Evolutionary conservation across 768 basidiomycete genomes (phyloP), one percentile per base, ranked within the genome.

Genomic region (Neoboletus subvelutipes): DNA sequence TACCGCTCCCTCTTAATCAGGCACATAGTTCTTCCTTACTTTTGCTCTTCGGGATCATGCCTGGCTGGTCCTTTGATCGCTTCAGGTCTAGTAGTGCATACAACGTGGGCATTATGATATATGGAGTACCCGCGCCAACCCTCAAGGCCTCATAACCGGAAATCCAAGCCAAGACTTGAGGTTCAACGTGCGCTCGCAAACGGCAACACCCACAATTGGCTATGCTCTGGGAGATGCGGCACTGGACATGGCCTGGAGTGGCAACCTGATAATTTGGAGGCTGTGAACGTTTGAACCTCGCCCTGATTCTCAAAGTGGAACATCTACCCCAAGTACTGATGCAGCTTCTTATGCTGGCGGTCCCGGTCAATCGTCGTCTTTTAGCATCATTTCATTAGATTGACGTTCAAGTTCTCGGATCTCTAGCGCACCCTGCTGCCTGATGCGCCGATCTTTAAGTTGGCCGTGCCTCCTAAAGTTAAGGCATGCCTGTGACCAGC

Each of bases 1-100:
- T 57, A 54, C 46, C 17, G 12, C 11, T 39, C 40, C 15, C 46
- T 43, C 48, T 50, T 68, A 66, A 66, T 67, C 46, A 61, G 55
- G 42, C 40, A 50, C 31, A 55, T 47, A 53, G 42, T 42, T 37
- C 39, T 31, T 15, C 15, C 7, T 34, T 33, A 11, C 40, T 45
- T 45, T 54, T 54, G 29, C 52, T 9, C 7, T 41, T 41, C 17
- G 36, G 41, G 28, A 4, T 29, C 11, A 37, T 43, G 31, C 63
- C 47, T 40, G 26, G 57, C 36, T 31, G 39, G 31, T 45, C 53
- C 22, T 46, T 52, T 20, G 29, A 33, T 33, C 43, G 39, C 26
- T 26, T 10, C 11, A 5, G 20, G 13, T 22, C 24, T 22, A 15
- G 20, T 37, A 13, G 33, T 37, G 24, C 13, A 20, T 36, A 24